Base-by-base conservation (phyloP, 345 rosid genomes). In the Lepidium aucheri region DNA sequence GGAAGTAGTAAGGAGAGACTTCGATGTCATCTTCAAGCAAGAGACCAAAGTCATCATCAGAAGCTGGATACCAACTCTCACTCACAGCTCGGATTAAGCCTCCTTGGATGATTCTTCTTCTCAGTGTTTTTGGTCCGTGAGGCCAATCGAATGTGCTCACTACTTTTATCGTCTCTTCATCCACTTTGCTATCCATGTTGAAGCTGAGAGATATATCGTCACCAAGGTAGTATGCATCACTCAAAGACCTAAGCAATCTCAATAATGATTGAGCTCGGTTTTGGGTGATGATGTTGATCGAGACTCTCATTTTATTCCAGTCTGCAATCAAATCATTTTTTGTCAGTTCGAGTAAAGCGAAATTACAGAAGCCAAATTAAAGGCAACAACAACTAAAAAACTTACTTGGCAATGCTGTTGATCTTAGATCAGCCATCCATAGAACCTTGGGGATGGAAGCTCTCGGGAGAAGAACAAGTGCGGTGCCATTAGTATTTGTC, bases 81-180 rank as follows among this genome's bases (percentile, higher is more conserved):
- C 99, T 94, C 15, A 94, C 99, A 6, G 99, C 99, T 56, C 99
- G 81, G 46, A 94, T 94, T n/a, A 94, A 82, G 14, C 99, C 99
- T 50, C 99, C 99, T 60, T 94, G 99, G 78, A 94, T 80, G 85
- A 94, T 94, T 75, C 99, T 84, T 79, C 99, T 80, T 66, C 99
- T 81, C 7, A 94, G 61, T 39, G 91, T 88, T 59, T 90, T 94
- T 11, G 88, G 78, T 8, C 99, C 99, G 53, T 94, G 97, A 22
- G 97, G 90, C 99, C 99, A 94, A 2, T 85, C 69, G 45, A 88
- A 94, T 39, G 95, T 75, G 74, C 53, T 80, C 20, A 94, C 90
- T 0, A 86, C 84, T 52, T 75, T 85, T 7, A 88, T 84, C 3
- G 99, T 94, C 45, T 77, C 88, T 76, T 84, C 97, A 18, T 94